A percentile compares a stretch with the other conserved stretches of the same genome.
These are phyloP conservation scores for Blastocystis sp. DNA, from an alignment of 352 stramenopile genomes.

Conservation along the genomic window DNA sequence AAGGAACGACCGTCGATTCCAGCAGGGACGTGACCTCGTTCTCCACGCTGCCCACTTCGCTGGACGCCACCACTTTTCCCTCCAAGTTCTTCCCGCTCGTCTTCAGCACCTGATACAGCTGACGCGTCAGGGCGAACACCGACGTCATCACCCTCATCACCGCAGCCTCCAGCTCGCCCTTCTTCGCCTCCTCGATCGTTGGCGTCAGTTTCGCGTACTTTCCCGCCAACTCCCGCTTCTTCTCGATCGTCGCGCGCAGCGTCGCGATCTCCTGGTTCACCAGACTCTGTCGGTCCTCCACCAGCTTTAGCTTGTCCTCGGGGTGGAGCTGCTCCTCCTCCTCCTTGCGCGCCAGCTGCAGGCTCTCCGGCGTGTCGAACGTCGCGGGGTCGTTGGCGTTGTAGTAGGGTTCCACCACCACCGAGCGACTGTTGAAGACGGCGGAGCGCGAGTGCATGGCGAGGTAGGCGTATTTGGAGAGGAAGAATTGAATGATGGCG, in stretches of 20 bases:
- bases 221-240: conserved; percentile 20
- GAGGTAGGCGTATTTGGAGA: conserved; percentile 18
- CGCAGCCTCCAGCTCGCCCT: not conserved
- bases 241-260: not conserved
- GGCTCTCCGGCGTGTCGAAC: conserved; percentile 12
- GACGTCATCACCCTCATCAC: not conserved
- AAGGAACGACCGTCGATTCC: not conserved
- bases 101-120: conserved; percentile 55
- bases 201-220: conserved; percentile 29
- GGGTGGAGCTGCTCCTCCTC: not conserved
- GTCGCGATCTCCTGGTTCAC: conserved; percentile 20
- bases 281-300: conserved; percentile 4
- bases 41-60: not conserved
- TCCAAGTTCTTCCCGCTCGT: not conserved
- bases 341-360: not conserved
- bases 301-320: conserved; percentile 14
- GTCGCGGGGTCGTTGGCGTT: conserved; percentile 42
- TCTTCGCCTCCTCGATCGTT: not conserved
- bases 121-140: not conserved
- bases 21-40: conserved; percentile 13
- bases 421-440: conserved; percentile 54
- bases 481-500: conserved; percentile 32
- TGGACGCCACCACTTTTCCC: not conserved
- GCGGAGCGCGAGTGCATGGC: conserved; percentile 54
- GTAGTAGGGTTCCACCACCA: conserved; percentile 42